These are phyloP conservation scores for Pisolithus tinctorius DNA, from an alignment of 768 basidiomycete species.

Conservation along the genomic window DNA sequence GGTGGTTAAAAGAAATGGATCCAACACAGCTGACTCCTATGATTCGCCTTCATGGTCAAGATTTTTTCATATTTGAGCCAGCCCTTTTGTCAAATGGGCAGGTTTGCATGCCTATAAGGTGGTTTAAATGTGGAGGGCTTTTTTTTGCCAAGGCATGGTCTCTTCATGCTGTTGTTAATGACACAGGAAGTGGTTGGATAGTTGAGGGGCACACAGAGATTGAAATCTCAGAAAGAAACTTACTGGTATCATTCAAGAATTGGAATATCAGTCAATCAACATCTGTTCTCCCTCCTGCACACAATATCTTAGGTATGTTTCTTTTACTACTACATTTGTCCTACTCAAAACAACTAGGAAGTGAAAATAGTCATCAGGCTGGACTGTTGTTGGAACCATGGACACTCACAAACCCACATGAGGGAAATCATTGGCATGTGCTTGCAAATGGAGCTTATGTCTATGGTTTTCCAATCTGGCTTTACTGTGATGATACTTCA, in stretches of 20 bases:
- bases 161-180: conserved; percentile 1
- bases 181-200: conserved; percentile 10
- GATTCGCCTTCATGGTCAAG: conserved; percentile 13
- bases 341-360: neutral
- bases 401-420: neutral
- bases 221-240: conserved; percentile 3
- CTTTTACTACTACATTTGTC: neutral
- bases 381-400: neutral
- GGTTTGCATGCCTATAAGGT: conserved; percentile 19
- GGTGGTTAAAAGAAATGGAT: conserved; percentile 25
- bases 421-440: conserved; percentile 8
- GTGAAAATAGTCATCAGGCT: neutral
- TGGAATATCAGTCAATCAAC: neutral
- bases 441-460: conserved; percentile 8
- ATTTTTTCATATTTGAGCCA: conserved; percentile 28
- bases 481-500: conserved; percentile 23
- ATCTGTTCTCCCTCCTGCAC: conserved; percentile 6
- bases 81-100: neutral
- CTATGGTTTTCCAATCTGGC: conserved; percentile 10
- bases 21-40: conserved; percentile 21
- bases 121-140: conserved; percentile 12
- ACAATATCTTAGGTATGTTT: conserved; percentile 9
- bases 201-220: conserved; percentile 8
- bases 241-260: conserved; percentile 8
- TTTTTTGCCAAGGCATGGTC: conserved; percentile 17